Evolutionary conservation across 495 filamentous ascomycete species (phyloP), one percentile per base, ranked within the genome.

Genomic region (Filosporella fistucella): DNA sequence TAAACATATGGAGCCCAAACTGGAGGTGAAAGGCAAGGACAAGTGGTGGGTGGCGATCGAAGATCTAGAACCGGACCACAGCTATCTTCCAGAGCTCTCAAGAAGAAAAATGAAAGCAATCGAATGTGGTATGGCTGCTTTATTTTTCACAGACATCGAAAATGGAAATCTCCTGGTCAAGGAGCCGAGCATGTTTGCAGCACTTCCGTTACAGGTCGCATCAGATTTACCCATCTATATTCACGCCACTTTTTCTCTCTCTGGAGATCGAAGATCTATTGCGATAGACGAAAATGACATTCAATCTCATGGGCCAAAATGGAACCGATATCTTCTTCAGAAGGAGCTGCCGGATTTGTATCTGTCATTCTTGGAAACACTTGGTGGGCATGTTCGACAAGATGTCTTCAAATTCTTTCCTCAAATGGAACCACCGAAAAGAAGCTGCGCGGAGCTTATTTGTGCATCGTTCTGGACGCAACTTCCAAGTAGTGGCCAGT

Each of bases 321-420:
- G 69, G 69, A 72, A 72, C 22, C 32, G 26, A n/a, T 68, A 68
- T 63, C 62, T 72, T 20, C 55, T 70, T 4, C 37, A 49, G 25
- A 28, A 49, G 8, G 47, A 44, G 12, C 37, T 72, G 10, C 61
- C 65, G 16, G 39, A 52, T 1, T 44, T 72, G 11, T 72, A 70
- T 47, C 36, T 69, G 21, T 42, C 49, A 2, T 58, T 70, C 17
- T 44, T 70, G 14, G 49, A 51, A 12, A 21, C 59, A 25, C 41
- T 69, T 36, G 56, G 53, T 38, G 28, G 52, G 14, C 52, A 48
- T 7, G 22, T 54, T 14, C 50, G 60, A 20, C 23, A 47, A 6
- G 21, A 51, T 11, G 57, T 54, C 4, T 68, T 68, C 42, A 16
- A 41, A 9, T 68, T 63, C 42, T 72, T 68, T 66, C 68, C 68